Evolutionary conservation across 1,284 basidiomycete genomes (phyloP), one percentile per base, ranked within the genome.

Genomic region (Wolfiporia cocos): DNA sequence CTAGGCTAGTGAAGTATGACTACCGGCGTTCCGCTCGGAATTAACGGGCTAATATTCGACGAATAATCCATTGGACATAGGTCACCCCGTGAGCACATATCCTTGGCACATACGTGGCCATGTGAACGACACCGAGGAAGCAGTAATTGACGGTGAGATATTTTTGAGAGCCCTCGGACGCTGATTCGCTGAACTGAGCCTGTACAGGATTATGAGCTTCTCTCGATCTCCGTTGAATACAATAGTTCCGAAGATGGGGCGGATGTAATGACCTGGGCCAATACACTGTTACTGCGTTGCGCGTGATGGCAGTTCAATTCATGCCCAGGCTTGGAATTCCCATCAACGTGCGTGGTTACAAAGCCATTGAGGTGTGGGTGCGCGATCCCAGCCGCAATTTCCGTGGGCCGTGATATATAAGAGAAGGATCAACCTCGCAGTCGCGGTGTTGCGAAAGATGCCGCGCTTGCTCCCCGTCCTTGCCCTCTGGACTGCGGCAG

Each of bases 401-500:
- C n/a, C n/a, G n/a, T n/a, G n/a, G n/a, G n/a, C n/a, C n/a, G n/a
- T n/a, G n/a, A n/a, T n/a, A n/a, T n/a, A n/a, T n/a, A n/a, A n/a
- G n/a, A n/a, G n/a, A n/a, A n/a, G n/a, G n/a, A n/a, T n/a, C n/a
- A n/a, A n/a, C n/a, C n/a, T n/a, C n/a, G n/a, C n/a, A n/a, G n/a
- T n/a, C n/a, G n/a, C n/a, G 9, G 26, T 28, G 9, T 14, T 14
- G 26, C 9, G 23, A 24, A 31, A 45, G 33, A 46, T 42, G 35
- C 40, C 26, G 22, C 19, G 32, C 24, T 24, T 30, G 22, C 24
- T 37, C 26, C 29, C 31, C 34, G 15, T 29, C 24, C 14, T 43
- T 30, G 20, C 35, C 17, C 37, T 42, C 14, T 46, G 40, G 30
- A 28, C 40, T 15, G 28, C 36, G 4, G 35, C 28, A 19, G 41